These are phyloP conservation scores for Dothideomycetidae sp. DNA, from an alignment of 2,329 filamentous ascomycete genomes.

Conservation along the genomic window DNA sequence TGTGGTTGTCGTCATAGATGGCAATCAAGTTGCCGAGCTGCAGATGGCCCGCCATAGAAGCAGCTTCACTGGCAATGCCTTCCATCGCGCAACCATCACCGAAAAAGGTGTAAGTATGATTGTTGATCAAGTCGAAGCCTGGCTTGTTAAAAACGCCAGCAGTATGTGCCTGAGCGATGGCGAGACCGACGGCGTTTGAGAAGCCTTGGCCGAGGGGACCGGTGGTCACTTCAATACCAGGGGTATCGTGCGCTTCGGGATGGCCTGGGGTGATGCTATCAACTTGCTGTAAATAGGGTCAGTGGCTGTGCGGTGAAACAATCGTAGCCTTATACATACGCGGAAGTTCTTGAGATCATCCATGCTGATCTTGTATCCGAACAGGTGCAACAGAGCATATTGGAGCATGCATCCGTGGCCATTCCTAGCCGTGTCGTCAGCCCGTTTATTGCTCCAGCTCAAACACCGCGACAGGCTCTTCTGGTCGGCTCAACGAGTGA, in stretches of 20 bases:
- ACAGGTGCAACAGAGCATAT: slow-evolving; percentile 94
- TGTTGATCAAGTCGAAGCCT: slow-evolving; percentile 78
- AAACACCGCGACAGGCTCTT: not conserved
- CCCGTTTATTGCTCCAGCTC: no score
- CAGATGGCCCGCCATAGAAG: slow-evolving; percentile 83
- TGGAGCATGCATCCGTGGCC: slow-evolving; percentile 99
- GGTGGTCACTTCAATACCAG: slow-evolving; percentile 94
- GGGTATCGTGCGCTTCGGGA: slow-evolving; percentile 91
- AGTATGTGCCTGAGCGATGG: slow-evolving; percentile 88
- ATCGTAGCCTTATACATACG: slow-evolving; percentile 41
- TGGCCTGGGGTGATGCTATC: slow-evolving; percentile 86
- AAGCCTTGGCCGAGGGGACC: slow-evolving; percentile 96
- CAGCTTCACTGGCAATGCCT: slow-evolving; percentile 88
- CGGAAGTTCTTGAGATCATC: slow-evolving; percentile 95
- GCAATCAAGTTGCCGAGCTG: slow-evolving; percentile 95
- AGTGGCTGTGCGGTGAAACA: slow-evolving; percentile 27
- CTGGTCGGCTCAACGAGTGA: slow-evolving; percentile 1
- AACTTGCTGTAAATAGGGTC: slow-evolving; percentile 37
- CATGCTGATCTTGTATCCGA: slow-evolving; percentile 72
- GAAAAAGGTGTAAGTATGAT: slow-evolving; percentile 95
- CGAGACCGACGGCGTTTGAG: slow-evolving; percentile 91
- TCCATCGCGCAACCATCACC: slow-evolving; percentile 98
- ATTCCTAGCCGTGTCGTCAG: no score
- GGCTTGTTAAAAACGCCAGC: slow-evolving; percentile 93
- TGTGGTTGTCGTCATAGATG: slow-evolving; percentile 98